Evolutionary conservation across 306 rosid genomes (phyloP), one percentile per base, ranked within the genome.

Genomic region (Citrullus amarus): DNA sequence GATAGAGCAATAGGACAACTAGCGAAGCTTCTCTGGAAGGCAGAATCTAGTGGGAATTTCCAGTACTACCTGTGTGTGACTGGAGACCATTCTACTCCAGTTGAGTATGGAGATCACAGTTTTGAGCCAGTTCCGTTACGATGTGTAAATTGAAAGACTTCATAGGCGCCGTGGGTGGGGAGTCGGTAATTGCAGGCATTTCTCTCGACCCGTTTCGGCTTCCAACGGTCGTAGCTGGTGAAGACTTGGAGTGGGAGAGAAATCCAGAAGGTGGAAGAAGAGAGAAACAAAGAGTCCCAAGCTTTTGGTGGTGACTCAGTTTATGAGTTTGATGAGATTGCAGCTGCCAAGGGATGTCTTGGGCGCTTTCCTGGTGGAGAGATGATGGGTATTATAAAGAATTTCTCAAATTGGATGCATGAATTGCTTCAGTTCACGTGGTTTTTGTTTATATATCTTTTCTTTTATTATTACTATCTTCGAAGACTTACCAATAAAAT

Each of bases 91-190:
- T 95, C 97, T 17, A 95, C 97, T 36, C 99, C 99, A 39, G 97
- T 95, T 66, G 99, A 95, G 80, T 95, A 95, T 74, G 99, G 99
- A 70, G 99, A 95, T 85, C 99, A 95, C 80, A 95, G 99, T 90
- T 95, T 89, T 48, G 99, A 95, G 86, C 88, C 99, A 0, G 97
- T 95, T 62, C 97, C 99, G 18, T 92, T 48, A 54, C 97, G 5
- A 75, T 92, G 1, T 95, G 99, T 39, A 76, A 81, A 70, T 84
- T 95, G 86, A 91, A 88, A 82, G 91, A 95, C 86, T 92, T 91
- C 11, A 89, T 91, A 51, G 86, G 86, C 5, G 90, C 83, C 6
- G 60, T 89, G 59, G 93, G 99, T 2, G 79, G 63, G 9, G 96
- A 95, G 81, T 84, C 96, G 34, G 75, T 54, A 22, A 36, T 95